Percentiles rank a stretch among this genome's conserved stretches.
phyloP scores from a whole-genome alignment of 345 rosid genomes.

The Arabidopsis thaliana region TAIR10.1 NC_003076.8:3280001-3280500 shows the following conservation, averaged over 20 bases:
- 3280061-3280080: neutral
- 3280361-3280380: conserved; percentile 46
- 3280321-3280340: conserved; percentile 10
- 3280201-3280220: neutral
- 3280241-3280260: neutral
- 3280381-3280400: too few species aligned
- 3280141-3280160: neutral
- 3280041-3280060: neutral
- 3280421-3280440: too few species aligned
- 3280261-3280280: conserved; percentile 24
- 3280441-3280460: too few species aligned
- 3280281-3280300: neutral
- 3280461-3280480: neutral
- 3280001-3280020: neutral
- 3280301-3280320: neutral
- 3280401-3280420: too few species aligned
- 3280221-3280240: neutral
- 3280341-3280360: conserved; percentile 24
- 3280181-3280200: neutral
- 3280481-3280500: too few species aligned
- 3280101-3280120: too few species aligned
- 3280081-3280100: too few species aligned
- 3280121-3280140: too few species aligned
- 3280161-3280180: too few species aligned
- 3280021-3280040: neutral